Percentiles rank a stretch among this genome's conserved stretches.
Evolutionary conservation across 192 early-diverging fungal species (phyloP).

Genomic region (Podila verticillata): DNA sequence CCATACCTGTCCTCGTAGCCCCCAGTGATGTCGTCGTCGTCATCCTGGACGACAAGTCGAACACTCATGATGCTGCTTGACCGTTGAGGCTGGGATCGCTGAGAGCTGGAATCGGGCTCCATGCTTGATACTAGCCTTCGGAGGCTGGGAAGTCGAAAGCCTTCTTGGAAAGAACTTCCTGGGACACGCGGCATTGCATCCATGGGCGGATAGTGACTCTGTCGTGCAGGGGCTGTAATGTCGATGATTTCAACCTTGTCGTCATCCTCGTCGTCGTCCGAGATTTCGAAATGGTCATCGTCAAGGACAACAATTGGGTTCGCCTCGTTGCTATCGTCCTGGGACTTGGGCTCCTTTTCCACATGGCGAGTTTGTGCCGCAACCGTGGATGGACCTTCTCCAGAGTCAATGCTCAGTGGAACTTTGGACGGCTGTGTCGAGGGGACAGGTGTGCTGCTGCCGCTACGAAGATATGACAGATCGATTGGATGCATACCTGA

Average conservation of each 20-base stretch:
- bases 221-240: conserved; percentile 16
- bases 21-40: conserved; percentile 13
- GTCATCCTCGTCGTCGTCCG: conserved; percentile 18
- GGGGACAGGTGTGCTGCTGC: conserved; percentile 2
- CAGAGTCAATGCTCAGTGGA: neutral
- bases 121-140: conserved; percentile 27
- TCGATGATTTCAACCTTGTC: conserved; percentile 28
- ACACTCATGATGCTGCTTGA: conserved; percentile 14
- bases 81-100: neutral
- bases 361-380: neutral
- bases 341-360: neutral
- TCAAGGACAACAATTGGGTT: conserved; percentile 16
- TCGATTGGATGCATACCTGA: neutral
- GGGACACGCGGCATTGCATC: conserved; percentile 31
- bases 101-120: conserved; percentile 21
- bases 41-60: conserved; percentile 24
- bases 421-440: neutral
- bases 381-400: neutral
- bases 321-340: neutral
- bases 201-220: conserved; percentile 10
- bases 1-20: conserved; percentile 30
- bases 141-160: conserved; percentile 22
- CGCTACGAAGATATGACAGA: neutral
- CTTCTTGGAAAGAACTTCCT: conserved; percentile 14
- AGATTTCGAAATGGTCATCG: conserved; percentile 12